Evolutionary conservation across 169 alveolate genomes (phyloP).

Genomic region (Plasmodium knowlesi): DNA sequence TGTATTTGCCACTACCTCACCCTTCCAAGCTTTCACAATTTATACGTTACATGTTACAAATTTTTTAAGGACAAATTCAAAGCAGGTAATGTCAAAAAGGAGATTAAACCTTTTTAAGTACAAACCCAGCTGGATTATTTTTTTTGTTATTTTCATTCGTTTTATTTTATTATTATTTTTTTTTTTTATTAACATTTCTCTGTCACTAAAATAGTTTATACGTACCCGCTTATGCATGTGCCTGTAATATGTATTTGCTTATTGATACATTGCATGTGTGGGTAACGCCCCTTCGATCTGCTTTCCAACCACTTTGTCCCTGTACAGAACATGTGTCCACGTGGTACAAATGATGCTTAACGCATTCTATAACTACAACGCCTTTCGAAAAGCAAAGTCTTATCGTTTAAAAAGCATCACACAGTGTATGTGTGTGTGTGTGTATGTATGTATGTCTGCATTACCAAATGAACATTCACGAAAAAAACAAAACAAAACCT

Average conservation of each 20-base stretch:
- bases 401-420: not conserved
- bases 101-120: not conserved
- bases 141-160: not conserved
- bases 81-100: not conserved
- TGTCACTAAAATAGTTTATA: not conserved
- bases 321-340: not conserved
- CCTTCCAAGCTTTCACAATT: not conserved
- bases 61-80: not conserved
- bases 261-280: not conserved
- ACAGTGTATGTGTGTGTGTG: not conserved
- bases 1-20: not conserved
- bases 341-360: not conserved
- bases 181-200: not conserved
- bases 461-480: not conserved
- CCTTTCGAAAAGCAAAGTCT: not conserved
- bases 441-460: no score
- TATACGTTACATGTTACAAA: not conserved
- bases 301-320: not conserved
- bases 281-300: not conserved
- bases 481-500: not conserved
- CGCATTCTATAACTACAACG: not conserved
- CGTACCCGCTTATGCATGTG: not conserved
- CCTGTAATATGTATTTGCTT: not conserved
- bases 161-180: not conserved
- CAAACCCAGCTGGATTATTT: not conserved